Evolutionary conservation across 2,329 filamentous ascomycete genomes (phyloP).

Genomic region (Graphiopsis chlorocephala): DNA sequence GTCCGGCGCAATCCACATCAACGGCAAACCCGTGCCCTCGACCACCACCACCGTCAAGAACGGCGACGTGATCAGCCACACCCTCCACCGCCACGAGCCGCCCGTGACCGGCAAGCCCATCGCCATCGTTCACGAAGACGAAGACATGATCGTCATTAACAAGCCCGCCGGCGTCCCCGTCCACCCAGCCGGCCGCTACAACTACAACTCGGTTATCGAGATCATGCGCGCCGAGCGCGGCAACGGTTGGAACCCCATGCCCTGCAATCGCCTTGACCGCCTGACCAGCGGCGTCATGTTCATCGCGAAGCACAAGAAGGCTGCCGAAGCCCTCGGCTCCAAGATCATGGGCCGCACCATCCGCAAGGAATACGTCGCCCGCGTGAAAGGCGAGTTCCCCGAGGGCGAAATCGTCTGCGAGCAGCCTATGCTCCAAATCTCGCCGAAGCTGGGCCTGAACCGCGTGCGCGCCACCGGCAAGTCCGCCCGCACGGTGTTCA

Average conservation of each 20-base stretch:
- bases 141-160: conserved; percentile 92
- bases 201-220: conserved; percentile 90
- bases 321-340: conserved; percentile 71
- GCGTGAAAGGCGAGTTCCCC: conserved; percentile 87
- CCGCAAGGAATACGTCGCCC: conserved; percentile 90
- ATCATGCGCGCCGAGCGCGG: conserved; percentile 79
- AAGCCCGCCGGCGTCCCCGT: conserved; percentile 95
- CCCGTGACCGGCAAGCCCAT: conserved; percentile 81
- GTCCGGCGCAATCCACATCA: conserved; percentile 73
- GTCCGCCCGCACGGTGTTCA: conserved; percentile 84
- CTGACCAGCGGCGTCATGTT: conserved; percentile 98
- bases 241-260: conserved; percentile 58
- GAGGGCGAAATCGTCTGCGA: conserved; percentile 89
- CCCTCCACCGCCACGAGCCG: conserved; percentile 90
- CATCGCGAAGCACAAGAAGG: conserved; percentile 79
- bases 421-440: conserved; percentile 89
- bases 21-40: conserved; percentile 65
- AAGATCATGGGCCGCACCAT: conserved; percentile 80
- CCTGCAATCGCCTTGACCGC: conserved; percentile 91
- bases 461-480: conserved; percentile 93
- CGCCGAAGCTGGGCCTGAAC: conserved; percentile 91
- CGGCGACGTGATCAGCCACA: conserved; percentile 88
- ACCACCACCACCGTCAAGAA: conserved; percentile 75
- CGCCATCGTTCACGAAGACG: conserved; percentile 82
- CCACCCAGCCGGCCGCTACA: conserved; percentile 91